Evolutionary conservation across 805 yeast genomes (phyloP).

Genomic region (Gaillardinia entomophila): DNA sequence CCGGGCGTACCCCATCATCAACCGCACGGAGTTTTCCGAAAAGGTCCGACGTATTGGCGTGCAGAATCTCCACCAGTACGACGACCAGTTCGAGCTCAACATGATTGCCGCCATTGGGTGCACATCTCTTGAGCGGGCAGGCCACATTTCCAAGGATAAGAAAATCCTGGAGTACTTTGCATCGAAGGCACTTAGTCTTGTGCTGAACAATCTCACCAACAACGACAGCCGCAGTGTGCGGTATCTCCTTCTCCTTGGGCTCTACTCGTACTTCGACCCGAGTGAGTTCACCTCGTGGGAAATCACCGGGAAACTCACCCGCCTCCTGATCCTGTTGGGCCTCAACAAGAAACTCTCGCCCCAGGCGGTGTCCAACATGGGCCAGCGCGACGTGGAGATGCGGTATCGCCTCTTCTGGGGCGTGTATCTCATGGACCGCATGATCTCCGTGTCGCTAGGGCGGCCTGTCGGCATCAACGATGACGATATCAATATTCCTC

Average conservation of each 20-base stretch:
- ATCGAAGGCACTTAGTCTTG: slow-evolving; percentile 34
- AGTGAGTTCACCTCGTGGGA: slow-evolving; percentile 49
- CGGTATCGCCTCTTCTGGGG: slow-evolving; percentile 1
- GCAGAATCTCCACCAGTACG: slow-evolving; percentile 11
- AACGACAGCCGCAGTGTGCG: slow-evolving; percentile 37
- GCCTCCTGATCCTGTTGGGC: slow-evolving; percentile 42
- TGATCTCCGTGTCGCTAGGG: slow-evolving; percentile 1
- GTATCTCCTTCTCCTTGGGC: slow-evolving; percentile 38
- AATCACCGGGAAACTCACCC: slow-evolving; percentile 41
- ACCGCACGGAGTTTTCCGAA: slow-evolving; percentile 30
- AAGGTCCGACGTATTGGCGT: slow-evolving; percentile 20
- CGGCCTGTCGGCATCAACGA: slow-evolving; percentile 1
- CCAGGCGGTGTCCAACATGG: slow-evolving; percentile 1
- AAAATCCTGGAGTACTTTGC: slow-evolving; percentile 34
- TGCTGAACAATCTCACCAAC: slow-evolving; percentile 28
- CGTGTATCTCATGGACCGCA: background rate
- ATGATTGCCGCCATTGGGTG: slow-evolving; percentile 54
- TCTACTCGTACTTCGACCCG: slow-evolving; percentile 48
- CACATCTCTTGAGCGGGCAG: slow-evolving; percentile 33
- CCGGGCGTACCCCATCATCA: slow-evolving; percentile 38
- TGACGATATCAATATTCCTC: background rate
- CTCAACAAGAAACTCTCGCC: slow-evolving; percentile 33
- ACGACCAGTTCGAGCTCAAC: slow-evolving; percentile 34
- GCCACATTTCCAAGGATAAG: slow-evolving; percentile 15
- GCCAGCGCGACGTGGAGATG: slow-evolving; percentile 31